Evolutionary conservation across 2,329 filamentous ascomycete species (phyloP).

Genomic region (Aureobasidium mangrovei): DNA sequence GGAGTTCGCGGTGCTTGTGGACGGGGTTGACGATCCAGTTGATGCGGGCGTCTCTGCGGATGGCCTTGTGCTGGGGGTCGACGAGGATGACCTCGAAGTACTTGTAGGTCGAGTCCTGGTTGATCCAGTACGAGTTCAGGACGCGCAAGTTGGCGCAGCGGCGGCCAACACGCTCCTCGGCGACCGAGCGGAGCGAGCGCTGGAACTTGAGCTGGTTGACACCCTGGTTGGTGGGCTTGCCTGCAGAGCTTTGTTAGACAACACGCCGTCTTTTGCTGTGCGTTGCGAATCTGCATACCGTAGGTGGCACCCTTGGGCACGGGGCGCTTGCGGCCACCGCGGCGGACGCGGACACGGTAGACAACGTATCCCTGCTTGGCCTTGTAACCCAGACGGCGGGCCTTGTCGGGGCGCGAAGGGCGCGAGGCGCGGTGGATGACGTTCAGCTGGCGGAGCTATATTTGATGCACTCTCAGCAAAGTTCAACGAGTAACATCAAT

Average conservation of each 20-base stretch:
- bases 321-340: constrained; percentile 97
- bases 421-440: constrained; percentile 98
- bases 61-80: constrained; percentile 99
- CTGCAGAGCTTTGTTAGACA: constrained; percentile 40
- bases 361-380: constrained; percentile 99
- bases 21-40: constrained; percentile 99
- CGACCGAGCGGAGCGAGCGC: constrained; percentile 93
- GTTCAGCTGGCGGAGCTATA: constrained; percentile 98
- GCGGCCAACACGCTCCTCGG: constrained; percentile 99
- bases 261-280: not conserved
- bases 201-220: constrained; percentile 99
- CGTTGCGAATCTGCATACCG: constrained; percentile 47
- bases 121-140: constrained; percentile 99
- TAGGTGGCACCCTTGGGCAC: constrained; percentile 97
- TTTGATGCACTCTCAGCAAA: constrained; percentile 99
- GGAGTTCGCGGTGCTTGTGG: constrained; percentile 99
- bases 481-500: constrained; percentile 91
- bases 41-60: constrained; percentile 97
- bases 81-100: constrained; percentile 99
- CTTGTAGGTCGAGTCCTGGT: constrained; percentile 99
- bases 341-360: constrained; percentile 97
- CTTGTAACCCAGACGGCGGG: constrained; percentile 99
- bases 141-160: constrained; percentile 98
- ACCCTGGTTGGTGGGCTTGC: constrained; percentile 99
- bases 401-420: constrained; percentile 98